phyloP scores from a whole-genome alignment of 2,329 filamentous ascomycete species.

The Ceratocystis cubensis region DNA sequence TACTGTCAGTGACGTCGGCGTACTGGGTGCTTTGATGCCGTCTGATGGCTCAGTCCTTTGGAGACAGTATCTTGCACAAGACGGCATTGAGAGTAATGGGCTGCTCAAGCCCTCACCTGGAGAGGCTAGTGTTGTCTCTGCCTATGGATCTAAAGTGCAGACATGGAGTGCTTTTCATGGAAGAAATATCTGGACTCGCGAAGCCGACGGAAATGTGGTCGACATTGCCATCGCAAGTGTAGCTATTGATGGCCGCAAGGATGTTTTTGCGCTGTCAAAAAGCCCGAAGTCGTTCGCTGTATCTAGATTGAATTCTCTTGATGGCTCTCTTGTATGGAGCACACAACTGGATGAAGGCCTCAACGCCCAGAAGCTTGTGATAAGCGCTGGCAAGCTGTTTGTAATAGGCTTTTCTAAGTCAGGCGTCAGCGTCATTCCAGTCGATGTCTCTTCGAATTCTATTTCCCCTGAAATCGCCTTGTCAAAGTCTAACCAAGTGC shows the following conservation, averaged over 20 bases:
- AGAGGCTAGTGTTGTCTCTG: conserved; percentile 65
- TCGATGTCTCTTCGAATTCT: conserved; percentile 62
- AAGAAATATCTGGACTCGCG: conserved; percentile 60
- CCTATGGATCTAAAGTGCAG: conserved; percentile 54
- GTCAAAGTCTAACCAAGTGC: conserved; percentile 60
- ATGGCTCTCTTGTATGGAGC: conserved; percentile 64
- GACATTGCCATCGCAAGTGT: conserved; percentile 69
- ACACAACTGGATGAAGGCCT: conserved; percentile 34
- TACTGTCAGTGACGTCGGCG: conserved; percentile 70
- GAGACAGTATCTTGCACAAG: conserved; percentile 60
- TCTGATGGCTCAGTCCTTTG: conserved; percentile 73
- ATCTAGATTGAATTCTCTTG: conserved; percentile 57
- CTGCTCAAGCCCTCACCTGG: conserved; percentile 62
- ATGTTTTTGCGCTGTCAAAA: conserved; percentile 57
- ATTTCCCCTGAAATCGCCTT: conserved; percentile 59
- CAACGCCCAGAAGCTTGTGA: conserved; percentile 6
- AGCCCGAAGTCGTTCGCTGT: conserved; percentile 47
- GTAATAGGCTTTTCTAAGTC: conserved; percentile 8
- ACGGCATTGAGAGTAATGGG: conserved; percentile 36
- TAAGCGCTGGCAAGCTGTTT: conserved; percentile 5
- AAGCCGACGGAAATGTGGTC: conserved; percentile 45
- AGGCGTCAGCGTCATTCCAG: conserved; percentile 47
- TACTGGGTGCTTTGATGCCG: conserved; percentile 81
- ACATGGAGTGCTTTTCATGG: conserved; percentile 78
- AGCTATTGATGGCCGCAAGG: conserved; percentile 50